phyloP scores from a whole-genome alignment of 1,139 yeast species.

The Sugiyamaella grinbergsii region DNA sequence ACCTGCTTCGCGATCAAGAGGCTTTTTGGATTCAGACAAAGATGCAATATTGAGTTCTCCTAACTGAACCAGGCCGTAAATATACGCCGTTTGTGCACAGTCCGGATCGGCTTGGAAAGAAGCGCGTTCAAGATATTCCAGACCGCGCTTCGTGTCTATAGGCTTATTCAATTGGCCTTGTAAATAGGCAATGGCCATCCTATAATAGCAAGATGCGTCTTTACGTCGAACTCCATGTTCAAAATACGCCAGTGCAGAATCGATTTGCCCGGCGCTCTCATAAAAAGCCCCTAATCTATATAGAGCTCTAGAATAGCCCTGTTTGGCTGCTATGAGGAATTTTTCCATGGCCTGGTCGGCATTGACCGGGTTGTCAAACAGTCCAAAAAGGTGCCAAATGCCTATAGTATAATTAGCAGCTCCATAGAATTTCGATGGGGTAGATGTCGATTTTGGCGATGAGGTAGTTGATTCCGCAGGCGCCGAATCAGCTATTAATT shows the following conservation, averaged over 20 bases:
- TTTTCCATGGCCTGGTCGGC: constrained; percentile 35
- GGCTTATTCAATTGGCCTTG: constrained; percentile 41
- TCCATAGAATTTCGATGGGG: constrained; percentile 33
- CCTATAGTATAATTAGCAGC: constrained; percentile 40
- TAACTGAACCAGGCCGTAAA: constrained; percentile 42
- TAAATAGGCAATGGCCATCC: constrained; percentile 43
- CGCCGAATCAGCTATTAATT: constrained; percentile 29
- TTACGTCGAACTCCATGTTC: constrained; percentile 40
- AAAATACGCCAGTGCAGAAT: constrained; percentile 38
- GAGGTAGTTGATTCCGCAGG: constrained; percentile 21
- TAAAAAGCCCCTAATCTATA: constrained; percentile 43
- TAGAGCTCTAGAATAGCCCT: constrained; percentile 41
- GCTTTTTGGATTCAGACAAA: constrained; percentile 1
- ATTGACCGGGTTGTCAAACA: constrained; percentile 31
- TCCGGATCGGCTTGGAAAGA: constrained; percentile 42
- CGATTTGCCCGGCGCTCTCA: constrained; percentile 38
- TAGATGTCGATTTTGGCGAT: constrained; percentile 24
- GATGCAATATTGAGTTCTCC: constrained; percentile 38
- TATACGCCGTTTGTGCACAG: constrained; percentile 45
- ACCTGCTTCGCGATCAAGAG: constrained; percentile 33
- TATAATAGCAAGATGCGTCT: constrained; percentile 43
- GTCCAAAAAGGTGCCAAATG: constrained; percentile 39
- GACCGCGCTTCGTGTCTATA: constrained; percentile 35
- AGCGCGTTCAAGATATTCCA: constrained; percentile 38
- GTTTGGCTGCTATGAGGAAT: constrained; percentile 39